Evolutionary conservation across 352 stramenopile species (phyloP).

Genomic region (Phytophthora lateralis): DNA sequence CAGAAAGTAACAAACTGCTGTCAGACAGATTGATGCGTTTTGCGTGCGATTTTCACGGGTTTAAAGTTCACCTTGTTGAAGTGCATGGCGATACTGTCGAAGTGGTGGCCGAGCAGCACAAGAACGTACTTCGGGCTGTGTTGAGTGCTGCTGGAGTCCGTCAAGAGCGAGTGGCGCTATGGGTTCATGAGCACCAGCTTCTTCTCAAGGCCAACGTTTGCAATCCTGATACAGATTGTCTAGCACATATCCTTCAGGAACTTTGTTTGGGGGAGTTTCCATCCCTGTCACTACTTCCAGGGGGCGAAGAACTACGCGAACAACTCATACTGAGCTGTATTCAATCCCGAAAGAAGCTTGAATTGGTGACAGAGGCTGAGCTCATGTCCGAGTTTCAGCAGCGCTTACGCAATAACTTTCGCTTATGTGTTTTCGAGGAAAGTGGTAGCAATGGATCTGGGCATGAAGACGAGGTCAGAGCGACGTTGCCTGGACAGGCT

Average conservation of each 20-base stretch:
- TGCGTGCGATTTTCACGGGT: constrained; percentile 42
- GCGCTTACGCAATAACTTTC: constrained; percentile 46
- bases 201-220: not conserved
- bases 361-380: constrained; percentile 41
- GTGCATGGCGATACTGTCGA: not conserved
- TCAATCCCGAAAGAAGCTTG: constrained; percentile 36
- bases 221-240: constrained; percentile 3
- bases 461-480: not conserved
- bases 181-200: constrained; percentile 28
- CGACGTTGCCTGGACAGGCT: not conserved
- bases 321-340: constrained; percentile 41
- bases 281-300: constrained; percentile 39
- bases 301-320: constrained; percentile 39
- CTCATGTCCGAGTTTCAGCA: constrained; percentile 37
- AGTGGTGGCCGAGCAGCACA: constrained; percentile 1
- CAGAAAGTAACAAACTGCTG: constrained; percentile 9
- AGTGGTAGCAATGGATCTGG: not conserved
- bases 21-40: constrained; percentile 40
- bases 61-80: constrained; percentile 37
- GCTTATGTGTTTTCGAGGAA: constrained; percentile 47
- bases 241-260: constrained; percentile 37
- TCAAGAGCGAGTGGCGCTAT: constrained; percentile 46
- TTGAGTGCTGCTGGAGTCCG: constrained; percentile 34
- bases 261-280: constrained; percentile 41
- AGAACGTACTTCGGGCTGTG: constrained; percentile 2